Percentiles rank a stretch among this genome's conserved stretches.
phyloP scores from a whole-genome alignment of 179 eudicot species.

The Gypsophila paniculata region DNA sequence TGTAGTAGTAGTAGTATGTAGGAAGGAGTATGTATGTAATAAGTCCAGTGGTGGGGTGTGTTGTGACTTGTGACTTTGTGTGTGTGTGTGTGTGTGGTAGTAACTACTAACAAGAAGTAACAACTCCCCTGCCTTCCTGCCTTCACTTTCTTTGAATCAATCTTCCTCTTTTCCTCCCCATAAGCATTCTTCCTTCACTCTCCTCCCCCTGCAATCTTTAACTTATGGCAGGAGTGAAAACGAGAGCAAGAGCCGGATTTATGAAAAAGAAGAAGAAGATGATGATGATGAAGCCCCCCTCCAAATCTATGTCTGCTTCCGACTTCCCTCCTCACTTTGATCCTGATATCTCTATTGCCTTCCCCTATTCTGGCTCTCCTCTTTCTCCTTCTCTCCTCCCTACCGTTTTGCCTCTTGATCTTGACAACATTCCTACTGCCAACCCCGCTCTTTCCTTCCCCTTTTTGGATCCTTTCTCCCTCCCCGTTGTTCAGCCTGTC shows the following conservation, averaged over 20 bases:
- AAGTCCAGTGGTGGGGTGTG: no score
- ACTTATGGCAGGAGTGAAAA: no score
- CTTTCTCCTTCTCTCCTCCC: constrained; percentile 25
- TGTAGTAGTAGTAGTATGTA: no score
- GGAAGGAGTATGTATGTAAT: no score
- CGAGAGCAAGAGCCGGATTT: no score
- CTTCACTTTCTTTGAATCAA: no score
- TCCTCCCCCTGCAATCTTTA: no score
- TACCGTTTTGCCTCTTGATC: constrained; percentile 34
- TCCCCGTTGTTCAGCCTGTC: constrained; percentile 41
- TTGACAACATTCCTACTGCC: constrained; percentile 37
- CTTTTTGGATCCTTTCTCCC: constrained; percentile 29
- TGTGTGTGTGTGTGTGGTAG: no score
- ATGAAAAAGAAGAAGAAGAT: no score
- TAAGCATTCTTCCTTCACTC: background rate
- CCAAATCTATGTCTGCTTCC: constrained; percentile 30
- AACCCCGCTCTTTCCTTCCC: constrained; percentile 25
- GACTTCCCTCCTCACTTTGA: constrained; percentile 26
- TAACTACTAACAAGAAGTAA: background rate
- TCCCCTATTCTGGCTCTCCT: constrained; percentile 40
- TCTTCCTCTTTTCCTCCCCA: no score
- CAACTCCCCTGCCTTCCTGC: background rate
- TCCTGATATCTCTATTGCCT: constrained; percentile 38
- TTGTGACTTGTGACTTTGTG: no score
- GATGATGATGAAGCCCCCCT: constrained; percentile 13